Percentiles rank a stretch among this genome's conserved stretches.
Conservation (phyloP, 352 stramenopile species). For the Globisporangium solare region DNA sequence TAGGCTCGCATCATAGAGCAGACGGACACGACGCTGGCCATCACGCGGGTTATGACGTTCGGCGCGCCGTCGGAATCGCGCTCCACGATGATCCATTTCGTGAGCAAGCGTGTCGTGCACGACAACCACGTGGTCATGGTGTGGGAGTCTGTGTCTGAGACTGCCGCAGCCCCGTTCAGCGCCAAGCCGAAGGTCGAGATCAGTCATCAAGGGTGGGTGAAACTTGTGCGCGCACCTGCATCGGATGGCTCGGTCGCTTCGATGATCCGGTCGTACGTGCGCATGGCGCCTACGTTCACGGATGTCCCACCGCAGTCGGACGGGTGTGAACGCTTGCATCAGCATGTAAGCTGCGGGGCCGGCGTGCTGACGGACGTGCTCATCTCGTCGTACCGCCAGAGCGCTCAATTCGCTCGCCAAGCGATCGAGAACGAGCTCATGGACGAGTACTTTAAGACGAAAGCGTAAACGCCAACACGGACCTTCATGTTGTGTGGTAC, state of each 20-base stretch:
- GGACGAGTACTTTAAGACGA: neutral
- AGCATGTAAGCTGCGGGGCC: constrained; percentile 17
- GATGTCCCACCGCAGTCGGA: constrained; percentile 1
- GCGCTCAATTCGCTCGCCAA: constrained; percentile 23
- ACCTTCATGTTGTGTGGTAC: too few relatives aligned
- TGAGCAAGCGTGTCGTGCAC: constrained; percentile 21
- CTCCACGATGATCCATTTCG: constrained; percentile 7
- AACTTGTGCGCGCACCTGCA: neutral
- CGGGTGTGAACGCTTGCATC: constrained; percentile 8
- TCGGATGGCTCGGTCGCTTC: too few relatives aligned
- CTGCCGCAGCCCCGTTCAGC: too few relatives aligned
- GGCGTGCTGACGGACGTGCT: constrained; percentile 26
- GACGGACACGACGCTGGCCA: constrained; percentile 8
- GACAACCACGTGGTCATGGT: constrained; percentile 14
- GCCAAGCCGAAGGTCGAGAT: neutral
- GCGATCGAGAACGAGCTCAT: constrained; percentile 27
- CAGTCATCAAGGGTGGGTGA: neutral
- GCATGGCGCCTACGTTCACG: constrained; percentile 16
- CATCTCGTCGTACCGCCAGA: constrained; percentile 29
- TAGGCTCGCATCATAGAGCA: constrained; percentile 12
- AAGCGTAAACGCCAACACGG: too few relatives aligned
- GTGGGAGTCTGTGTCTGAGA: constrained; percentile 6
- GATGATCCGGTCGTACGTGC: constrained; percentile 19
- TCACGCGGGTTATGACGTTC: neutral
- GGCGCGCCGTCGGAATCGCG: neutral